phyloP scores from a whole-genome alignment of 2,329 filamentous ascomycete genomes.

The Aspergillus awamori region DNA sequence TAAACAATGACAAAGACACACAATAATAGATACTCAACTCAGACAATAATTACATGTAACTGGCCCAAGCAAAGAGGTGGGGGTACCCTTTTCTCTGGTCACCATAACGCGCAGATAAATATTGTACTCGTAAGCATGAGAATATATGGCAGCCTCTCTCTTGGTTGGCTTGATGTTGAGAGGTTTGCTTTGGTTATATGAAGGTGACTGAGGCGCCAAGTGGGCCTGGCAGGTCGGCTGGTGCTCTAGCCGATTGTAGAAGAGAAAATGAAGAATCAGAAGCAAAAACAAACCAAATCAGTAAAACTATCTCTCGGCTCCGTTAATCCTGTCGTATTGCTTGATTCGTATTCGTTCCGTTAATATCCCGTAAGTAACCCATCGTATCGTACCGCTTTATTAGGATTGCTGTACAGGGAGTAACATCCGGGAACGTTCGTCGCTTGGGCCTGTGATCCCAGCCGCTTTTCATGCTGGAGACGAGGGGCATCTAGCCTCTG shows the following conservation, averaged over 20 bases:
- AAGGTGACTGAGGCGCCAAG: not conserved
- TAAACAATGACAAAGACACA: not conserved
- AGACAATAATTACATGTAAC: slow-evolving; percentile 6
- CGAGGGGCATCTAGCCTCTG: not conserved
- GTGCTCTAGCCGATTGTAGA: not conserved
- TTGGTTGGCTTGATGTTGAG: not conserved
- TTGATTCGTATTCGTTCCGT: slow-evolving; percentile 18
- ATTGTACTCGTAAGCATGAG: not conserved
- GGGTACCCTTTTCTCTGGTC: not conserved
- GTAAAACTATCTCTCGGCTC: slow-evolving; percentile 10
- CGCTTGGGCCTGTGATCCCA: slow-evolving; percentile 4
- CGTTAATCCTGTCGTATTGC: slow-evolving; percentile 15
- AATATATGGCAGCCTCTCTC: not conserved
- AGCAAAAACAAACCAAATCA: not conserved
- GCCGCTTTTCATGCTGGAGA: not conserved
- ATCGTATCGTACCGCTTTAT: slow-evolving; percentile 21
- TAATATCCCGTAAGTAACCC: slow-evolving; percentile 21
- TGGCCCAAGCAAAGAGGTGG: not conserved
- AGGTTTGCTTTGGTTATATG: not conserved
- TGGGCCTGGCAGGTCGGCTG: not conserved
- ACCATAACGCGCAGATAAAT: not conserved
- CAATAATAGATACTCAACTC: slow-evolving; percentile 3
- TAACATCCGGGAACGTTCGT: slow-evolving; percentile 11
- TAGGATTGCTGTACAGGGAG: slow-evolving; percentile 18
- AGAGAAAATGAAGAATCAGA: not conserved